phyloP scores from a whole-genome alignment of 805 yeast genomes.

The Candida awuae region DNA sequence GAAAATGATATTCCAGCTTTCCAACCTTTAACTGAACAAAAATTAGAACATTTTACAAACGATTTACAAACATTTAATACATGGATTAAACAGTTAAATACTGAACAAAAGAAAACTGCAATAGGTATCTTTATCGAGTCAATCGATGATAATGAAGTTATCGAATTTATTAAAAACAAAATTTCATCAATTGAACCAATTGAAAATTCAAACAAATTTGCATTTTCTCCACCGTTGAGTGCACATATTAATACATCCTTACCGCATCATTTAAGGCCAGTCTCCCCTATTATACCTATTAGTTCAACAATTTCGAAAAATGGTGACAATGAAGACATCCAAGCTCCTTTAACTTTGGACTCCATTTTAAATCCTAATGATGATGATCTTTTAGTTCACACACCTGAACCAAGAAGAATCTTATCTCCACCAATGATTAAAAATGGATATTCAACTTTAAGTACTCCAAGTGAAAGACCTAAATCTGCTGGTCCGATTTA shows the following conservation, averaged over 20 bases:
- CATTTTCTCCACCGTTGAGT: conserved; percentile 22
- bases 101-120: conserved; percentile 40
- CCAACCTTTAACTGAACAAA: conserved; percentile 24
- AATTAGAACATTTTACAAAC: conserved; percentile 30
- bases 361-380: conserved; percentile 28
- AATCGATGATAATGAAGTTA: conserved; percentile 37
- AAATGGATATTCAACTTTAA: conserved; percentile 3
- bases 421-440: conserved; percentile 10
- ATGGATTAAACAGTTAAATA: conserved; percentile 40
- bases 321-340: conserved; percentile 1
- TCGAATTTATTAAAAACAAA: conserved; percentile 5
- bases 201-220: background rate
- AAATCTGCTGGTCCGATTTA: conserved; percentile 38
- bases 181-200: background rate
- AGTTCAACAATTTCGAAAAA: conserved; percentile 9
- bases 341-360: conserved; percentile 33
- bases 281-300: conserved; percentile 28
- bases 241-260: conserved; percentile 6
- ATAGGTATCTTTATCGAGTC: conserved; percentile 40
- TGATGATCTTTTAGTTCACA: background rate
- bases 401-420: conserved; percentile 9
- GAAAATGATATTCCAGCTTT: conserved; percentile 27
- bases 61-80: conserved; percentile 39
- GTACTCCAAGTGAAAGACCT: conserved; percentile 30
- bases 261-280: conserved; percentile 23